A percentile compares a stretch with the other conserved stretches of the same genome.
phyloP scores from a whole-genome alignment of 1,139 yeast species.

The Suhomyces panamericanus region DNA sequence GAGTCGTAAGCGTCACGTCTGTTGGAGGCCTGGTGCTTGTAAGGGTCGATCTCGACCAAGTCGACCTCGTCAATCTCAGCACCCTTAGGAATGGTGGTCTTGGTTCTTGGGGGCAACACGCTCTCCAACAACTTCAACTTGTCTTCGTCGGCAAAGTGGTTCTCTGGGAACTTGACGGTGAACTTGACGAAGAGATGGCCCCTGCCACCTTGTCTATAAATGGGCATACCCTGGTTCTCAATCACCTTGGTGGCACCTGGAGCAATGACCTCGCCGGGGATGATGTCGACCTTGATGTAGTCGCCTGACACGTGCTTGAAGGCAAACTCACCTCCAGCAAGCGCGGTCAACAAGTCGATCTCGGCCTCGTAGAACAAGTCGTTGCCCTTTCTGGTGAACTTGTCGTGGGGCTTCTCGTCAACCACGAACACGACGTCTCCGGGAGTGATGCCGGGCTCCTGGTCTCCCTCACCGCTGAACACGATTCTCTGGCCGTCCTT shows the following conservation, averaged over 20 bases:
- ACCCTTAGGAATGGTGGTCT: conserved; percentile 55
- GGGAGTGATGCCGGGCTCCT: conserved; percentile 90
- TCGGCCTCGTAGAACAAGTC: conserved; percentile 85
- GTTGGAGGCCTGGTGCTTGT: conserved; percentile 53
- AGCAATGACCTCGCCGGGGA: conserved; percentile 90
- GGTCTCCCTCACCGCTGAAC: conserved; percentile 96
- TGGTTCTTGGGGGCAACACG: conserved; percentile 66
- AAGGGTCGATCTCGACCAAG: conserved; percentile 60
- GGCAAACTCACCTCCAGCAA: conserved; percentile 92
- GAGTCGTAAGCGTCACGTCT: conserved; percentile 62
- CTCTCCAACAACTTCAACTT: conserved; percentile 63
- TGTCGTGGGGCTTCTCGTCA: conserved; percentile 81
- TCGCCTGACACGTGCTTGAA: conserved; percentile 88
- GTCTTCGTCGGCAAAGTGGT: conserved; percentile 64
- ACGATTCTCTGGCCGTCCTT: conserved; percentile 88
- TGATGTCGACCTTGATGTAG: conserved; percentile 74
- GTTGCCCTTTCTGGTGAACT: conserved; percentile 85
- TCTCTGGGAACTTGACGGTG: conserved; percentile 68
- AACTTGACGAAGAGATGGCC: conserved; percentile 76
- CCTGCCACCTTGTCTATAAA: conserved; percentile 70
- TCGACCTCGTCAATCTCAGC: conserved; percentile 84
- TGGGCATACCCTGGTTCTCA: conserved; percentile 96
- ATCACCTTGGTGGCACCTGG: conserved; percentile 83
- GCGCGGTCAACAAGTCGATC: conserved; percentile 87
- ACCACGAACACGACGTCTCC: conserved; percentile 95